Percentiles rank a stretch among this genome's conserved stretches.
Evolutionary conservation across 768 basidiomycete species (phyloP).

Genomic region (Auriscalpium microsporum): DNA sequence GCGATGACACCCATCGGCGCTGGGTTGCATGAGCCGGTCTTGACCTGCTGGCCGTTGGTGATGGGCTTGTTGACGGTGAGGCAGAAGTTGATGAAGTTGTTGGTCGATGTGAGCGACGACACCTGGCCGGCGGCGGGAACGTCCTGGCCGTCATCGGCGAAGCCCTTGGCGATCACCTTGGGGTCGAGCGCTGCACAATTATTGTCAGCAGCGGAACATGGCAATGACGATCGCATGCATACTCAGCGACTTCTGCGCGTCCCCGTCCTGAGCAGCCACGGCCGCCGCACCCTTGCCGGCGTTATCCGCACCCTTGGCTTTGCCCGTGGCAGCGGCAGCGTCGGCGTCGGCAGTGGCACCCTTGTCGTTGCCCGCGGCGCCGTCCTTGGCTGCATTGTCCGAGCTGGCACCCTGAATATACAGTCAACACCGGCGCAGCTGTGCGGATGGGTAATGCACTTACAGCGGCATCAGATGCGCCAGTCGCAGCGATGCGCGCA

Average conservation of each 20-base stretch:
- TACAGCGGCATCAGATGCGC: constrained; percentile 11
- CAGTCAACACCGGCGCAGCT: no score
- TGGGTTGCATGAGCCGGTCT: constrained; percentile 30
- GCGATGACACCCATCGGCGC: constrained; percentile 36
- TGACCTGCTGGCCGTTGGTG: constrained; percentile 37
- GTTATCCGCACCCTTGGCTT: neutral
- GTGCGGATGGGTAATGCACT: neutral
- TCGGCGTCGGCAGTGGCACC: neutral
- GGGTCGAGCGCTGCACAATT: constrained; percentile 27
- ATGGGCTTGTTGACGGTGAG: constrained; percentile 25
- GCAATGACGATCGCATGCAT: neutral
- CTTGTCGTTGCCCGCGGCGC: neutral
- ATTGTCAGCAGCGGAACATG: neutral
- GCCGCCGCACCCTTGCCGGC: neutral
- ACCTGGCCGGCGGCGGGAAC: constrained; percentile 32
- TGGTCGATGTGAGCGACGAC: constrained; percentile 41
- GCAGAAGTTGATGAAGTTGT: constrained; percentile 66
- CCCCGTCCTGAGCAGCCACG: neutral
- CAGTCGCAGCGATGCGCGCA: constrained; percentile 36
- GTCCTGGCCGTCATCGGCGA: constrained; percentile 43
- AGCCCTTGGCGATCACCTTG: constrained; percentile 35
- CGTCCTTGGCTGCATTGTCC: neutral
- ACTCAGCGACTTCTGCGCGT: neutral
- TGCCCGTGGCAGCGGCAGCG: neutral
- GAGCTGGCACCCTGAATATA: neutral